Percentiles rank a stretch among this genome's conserved stretches.
Conservation (phyloP, 2,329 filamentous ascomycete genomes). For the Alternaria brassicae region DNA sequence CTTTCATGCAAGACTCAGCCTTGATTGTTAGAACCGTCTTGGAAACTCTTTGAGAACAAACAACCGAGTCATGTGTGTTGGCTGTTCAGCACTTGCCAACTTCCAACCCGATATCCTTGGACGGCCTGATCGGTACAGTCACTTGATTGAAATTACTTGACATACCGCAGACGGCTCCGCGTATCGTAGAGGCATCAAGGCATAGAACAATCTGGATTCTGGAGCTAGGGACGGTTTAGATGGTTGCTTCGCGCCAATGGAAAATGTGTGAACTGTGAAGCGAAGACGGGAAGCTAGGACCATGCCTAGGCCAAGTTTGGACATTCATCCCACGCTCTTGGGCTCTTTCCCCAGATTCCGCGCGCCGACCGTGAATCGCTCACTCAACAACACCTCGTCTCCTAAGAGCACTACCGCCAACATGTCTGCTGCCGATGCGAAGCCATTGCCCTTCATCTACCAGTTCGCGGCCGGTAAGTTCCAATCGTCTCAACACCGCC, state of each 20-base stretch:
- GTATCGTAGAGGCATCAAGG: neutral
- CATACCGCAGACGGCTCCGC: neutral
- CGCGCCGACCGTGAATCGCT: slow-evolving; percentile 21
- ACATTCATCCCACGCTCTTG: slow-evolving; percentile 37
- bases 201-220: too few species aligned
- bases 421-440: slow-evolving; percentile 60
- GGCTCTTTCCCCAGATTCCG: slow-evolving; percentile 40
- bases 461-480: slow-evolving; percentile 87
- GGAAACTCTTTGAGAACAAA: too few species aligned
- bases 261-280: slow-evolving; percentile 34
- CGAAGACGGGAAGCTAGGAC: slow-evolving; percentile 27
- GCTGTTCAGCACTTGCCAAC: neutral
- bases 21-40: too few species aligned
- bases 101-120: neutral
- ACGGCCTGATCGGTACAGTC: slow-evolving; percentile 3
- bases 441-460: slow-evolving; percentile 90
- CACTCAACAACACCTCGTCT: slow-evolving; percentile 10
- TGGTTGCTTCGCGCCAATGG: slow-evolving; percentile 18
- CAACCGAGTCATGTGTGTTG: neutral
- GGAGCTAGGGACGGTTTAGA: slow-evolving; percentile 9
- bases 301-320: slow-evolving; percentile 18
- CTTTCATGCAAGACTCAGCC: too few species aligned
- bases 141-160: slow-evolving; percentile 9
- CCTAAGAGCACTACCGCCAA: slow-evolving; percentile 26
- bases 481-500: slow-evolving; percentile 36